Evolutionary conservation across 768 basidiomycete genomes (phyloP).

Genomic region (Boletus patriciae): DNA sequence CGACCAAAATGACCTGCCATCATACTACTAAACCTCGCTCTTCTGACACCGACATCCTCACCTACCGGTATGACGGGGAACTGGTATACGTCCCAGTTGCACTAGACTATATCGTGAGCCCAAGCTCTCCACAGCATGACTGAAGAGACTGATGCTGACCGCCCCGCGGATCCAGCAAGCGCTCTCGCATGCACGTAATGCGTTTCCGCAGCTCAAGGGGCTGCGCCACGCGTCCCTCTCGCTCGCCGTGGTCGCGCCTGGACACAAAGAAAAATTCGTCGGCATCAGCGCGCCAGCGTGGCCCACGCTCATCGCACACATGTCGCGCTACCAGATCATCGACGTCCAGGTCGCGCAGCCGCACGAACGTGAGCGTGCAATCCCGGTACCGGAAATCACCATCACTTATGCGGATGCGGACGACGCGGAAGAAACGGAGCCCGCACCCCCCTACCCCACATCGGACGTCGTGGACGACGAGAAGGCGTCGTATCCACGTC

Average conservation of each 20-base stretch:
- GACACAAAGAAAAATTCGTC: constrained; percentile 37
- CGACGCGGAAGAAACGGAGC: constrained; percentile 11
- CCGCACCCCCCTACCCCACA: constrained; percentile 42
- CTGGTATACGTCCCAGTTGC: constrained; percentile 55
- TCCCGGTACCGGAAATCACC: constrained; percentile 31
- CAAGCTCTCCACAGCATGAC: background rate
- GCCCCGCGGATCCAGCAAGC: constrained; percentile 40
- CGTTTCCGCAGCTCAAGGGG: constrained; percentile 43
- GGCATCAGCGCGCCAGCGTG: constrained; percentile 56
- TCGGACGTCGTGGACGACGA: constrained; percentile 5
- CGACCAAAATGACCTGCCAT: background rate
- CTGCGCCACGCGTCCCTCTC: constrained; percentile 43
- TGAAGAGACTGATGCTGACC: background rate
- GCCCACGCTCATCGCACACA: constrained; percentile 40
- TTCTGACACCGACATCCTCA: constrained; percentile 43
- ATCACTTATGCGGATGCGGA: constrained; percentile 24
- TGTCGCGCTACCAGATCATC: constrained; percentile 50
- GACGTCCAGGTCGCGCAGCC: constrained; percentile 36
- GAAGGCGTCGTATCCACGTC: constrained; percentile 10
- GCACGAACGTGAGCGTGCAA: background rate
- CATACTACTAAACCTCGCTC: background rate
- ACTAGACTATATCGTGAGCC: constrained; percentile 42
- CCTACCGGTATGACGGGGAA: constrained; percentile 43
- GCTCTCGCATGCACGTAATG: constrained; percentile 48
- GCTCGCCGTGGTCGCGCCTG: constrained; percentile 42